Conservation (phyloP, 441 rosid species). For the Jatropha multifida region DNA sequence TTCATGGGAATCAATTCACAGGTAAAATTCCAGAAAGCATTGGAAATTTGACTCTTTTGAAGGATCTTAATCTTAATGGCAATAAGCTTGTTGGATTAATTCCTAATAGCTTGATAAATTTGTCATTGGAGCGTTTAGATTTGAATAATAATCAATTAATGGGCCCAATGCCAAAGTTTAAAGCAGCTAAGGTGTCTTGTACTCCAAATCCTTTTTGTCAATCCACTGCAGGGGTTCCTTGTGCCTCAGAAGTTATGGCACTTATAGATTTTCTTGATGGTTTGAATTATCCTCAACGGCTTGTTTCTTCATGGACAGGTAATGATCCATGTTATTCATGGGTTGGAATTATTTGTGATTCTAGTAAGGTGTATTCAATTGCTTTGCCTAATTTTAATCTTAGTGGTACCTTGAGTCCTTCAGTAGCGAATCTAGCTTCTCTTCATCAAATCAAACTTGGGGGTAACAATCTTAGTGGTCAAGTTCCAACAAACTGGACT, state of each 20-base stretch:
- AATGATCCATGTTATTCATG: slow-evolving; percentile 64
- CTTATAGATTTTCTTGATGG: slow-evolving; percentile 57
- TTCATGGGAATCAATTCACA: slow-evolving; percentile 70
- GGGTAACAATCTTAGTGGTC: slow-evolving; percentile 48
- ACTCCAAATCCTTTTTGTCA: slow-evolving; percentile 54
- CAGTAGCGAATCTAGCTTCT: slow-evolving; percentile 46
- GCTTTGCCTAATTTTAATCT: slow-evolving; percentile 50
- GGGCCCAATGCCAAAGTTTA: slow-evolving; percentile 68
- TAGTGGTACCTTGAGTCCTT: slow-evolving; percentile 62
- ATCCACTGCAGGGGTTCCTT: slow-evolving; percentile 39
- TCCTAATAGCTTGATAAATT: slow-evolving; percentile 48
- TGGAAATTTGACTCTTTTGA: slow-evolving; percentile 49
- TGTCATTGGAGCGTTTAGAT: slow-evolving; percentile 48
- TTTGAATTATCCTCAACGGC: slow-evolving; percentile 53
- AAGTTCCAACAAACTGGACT: slow-evolving; percentile 59
- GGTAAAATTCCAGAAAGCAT: slow-evolving; percentile 59
- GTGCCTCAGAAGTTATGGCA: slow-evolving; percentile 57
- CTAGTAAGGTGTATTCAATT: slow-evolving; percentile 34
- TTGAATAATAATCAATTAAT: slow-evolving; percentile 65
- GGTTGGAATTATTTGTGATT: slow-evolving; percentile 48
- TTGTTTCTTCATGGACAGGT: slow-evolving; percentile 57
- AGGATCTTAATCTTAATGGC: slow-evolving; percentile 57
- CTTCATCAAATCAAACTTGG: slow-evolving; percentile 43
- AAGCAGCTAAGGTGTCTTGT: slow-evolving; percentile 36
- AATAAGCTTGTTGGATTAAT: slow-evolving; percentile 58